These are phyloP conservation scores for Trichophyton mentagrophytes DNA, from an alignment of 2,329 filamentous ascomycete species.

Conservation along the genomic window DNA sequence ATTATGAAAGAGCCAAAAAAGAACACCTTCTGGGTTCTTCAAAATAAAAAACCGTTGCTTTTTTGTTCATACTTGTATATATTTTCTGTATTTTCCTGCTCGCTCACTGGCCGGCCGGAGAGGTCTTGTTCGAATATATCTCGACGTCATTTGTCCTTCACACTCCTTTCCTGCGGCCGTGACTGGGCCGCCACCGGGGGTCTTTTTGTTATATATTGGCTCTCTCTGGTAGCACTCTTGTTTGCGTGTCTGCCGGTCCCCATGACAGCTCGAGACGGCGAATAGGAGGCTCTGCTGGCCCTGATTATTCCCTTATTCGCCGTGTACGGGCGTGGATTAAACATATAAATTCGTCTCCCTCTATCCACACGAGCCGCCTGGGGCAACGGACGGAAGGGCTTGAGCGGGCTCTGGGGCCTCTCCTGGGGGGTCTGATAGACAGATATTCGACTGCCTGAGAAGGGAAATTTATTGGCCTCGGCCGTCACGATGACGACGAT, in stretches of 20 bases:
- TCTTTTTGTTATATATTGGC: neutral
- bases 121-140: neutral
- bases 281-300: neutral
- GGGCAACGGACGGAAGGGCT: neutral
- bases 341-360: neutral
- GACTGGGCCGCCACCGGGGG: neutral
- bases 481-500: neutral
- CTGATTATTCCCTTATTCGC: neutral
- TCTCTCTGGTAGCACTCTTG: too few species aligned
- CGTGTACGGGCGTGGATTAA: neutral
- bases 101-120: neutral
- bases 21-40: neutral
- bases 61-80: neutral
- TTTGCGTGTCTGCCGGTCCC: neutral
- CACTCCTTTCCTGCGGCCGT: neutral
- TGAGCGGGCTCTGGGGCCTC: neutral
- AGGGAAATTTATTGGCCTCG: neutral
- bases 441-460: neutral
- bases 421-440: too few species aligned
- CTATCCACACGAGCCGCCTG: neutral
- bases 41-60: neutral
- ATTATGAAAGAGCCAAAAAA: neutral
- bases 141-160: constrained; percentile 6
- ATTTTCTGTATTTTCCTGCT: neutral
- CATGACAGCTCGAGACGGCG: neutral